Base-by-base conservation (phyloP, 192 early-diverging fungal species). In the Coemansia sp. region DNA sequence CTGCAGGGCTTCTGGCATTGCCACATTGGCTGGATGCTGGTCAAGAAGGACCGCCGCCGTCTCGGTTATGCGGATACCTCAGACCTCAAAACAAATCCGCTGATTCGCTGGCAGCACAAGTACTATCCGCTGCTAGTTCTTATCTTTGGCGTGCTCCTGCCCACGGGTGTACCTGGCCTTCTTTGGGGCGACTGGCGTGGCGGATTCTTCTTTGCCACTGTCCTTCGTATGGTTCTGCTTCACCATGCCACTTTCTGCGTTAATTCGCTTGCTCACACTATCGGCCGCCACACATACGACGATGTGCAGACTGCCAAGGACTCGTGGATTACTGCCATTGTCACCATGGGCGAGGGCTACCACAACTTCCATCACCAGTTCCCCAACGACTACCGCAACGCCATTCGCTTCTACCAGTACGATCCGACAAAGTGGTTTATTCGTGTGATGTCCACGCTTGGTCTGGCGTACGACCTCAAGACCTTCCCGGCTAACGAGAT, bases 281-380 rank as follows among this genome's bases (percentile, higher is more conserved):
- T 92, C 14, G 92, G 92, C 32, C 87, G 88, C 19, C 75, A 70
- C 30, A 84, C 88, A 14, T 94, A 88, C 71, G 94, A 95, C 75
- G 92, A 94, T 73, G 84, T 87, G 50, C 84, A 89, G 63, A 91
- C 93, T 3, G 92, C 92, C 9, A 85, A 90, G 57, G 91, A 92
- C 72, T 92, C 94, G 71, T 88, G 90, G 74, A 75, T 93, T 51
- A 91, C 90, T 7, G 91, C 91, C 39, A 68, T 94, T 14, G 86
- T 90, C 59, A 93, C 91, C 14, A 60, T 91, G 63, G 90, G 91
- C 63, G 91, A 93, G 69, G 91, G 91, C 19, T 91, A 92, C 75
- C 92, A 93, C 85, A 93, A 93, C 80, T 91, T 90, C 82, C 92
- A 93, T 69, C 92, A 93, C 74, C 86, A 92, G 78, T 93, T 92